Conservation (phyloP, 2,329 filamentous ascomycete species). For the Colletotrichum cereale region DNA sequence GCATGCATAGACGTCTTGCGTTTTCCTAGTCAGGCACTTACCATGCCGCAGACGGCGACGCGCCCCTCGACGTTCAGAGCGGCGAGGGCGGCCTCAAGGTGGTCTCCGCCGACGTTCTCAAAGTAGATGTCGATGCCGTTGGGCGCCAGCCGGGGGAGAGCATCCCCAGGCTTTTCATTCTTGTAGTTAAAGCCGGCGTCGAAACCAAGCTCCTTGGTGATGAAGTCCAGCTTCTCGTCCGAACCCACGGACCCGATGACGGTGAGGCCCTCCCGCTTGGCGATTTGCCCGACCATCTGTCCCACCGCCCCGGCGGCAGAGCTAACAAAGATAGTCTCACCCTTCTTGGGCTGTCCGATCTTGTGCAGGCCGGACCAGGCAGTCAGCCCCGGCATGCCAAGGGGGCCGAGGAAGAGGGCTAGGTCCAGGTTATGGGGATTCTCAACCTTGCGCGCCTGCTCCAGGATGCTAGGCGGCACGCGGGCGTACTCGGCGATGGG, state of each 20-base stretch:
- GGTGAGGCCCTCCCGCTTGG: conserved; percentile 82
- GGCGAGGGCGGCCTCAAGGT: conserved; percentile 60
- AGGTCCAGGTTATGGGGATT: conserved; percentile 78
- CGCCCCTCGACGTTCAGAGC: conserved; percentile 72
- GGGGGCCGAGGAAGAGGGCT: conserved; percentile 77
- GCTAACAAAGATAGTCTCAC: conserved; percentile 84
- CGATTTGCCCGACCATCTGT: conserved; percentile 86
- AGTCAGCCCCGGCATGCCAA: conserved; percentile 73
- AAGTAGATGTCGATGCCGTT: conserved; percentile 81
- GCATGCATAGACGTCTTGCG: too few relatives aligned
- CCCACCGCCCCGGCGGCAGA: conserved; percentile 86
- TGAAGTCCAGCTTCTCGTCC: conserved; percentile 82
- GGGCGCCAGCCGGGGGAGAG: conserved; percentile 77
- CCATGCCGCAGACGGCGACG: conserved; percentile 74
- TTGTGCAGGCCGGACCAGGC: conserved; percentile 78
- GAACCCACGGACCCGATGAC: conserved; percentile 88
- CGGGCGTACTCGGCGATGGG: conserved; percentile 75
- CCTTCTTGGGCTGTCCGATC: conserved; percentile 72
- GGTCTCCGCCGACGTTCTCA: conserved; percentile 67
- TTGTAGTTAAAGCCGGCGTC: conserved; percentile 87
- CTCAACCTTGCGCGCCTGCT: conserved; percentile 56
- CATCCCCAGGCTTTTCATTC: conserved; percentile 78
- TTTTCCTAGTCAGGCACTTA: conserved; percentile 55
- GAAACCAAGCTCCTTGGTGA: conserved; percentile 65
- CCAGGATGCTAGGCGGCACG: conserved; percentile 18